These are phyloP conservation scores for Macroventuria anomochaeta DNA, from an alignment of 2,329 filamentous ascomycete genomes.

Conservation along the genomic window DNA sequence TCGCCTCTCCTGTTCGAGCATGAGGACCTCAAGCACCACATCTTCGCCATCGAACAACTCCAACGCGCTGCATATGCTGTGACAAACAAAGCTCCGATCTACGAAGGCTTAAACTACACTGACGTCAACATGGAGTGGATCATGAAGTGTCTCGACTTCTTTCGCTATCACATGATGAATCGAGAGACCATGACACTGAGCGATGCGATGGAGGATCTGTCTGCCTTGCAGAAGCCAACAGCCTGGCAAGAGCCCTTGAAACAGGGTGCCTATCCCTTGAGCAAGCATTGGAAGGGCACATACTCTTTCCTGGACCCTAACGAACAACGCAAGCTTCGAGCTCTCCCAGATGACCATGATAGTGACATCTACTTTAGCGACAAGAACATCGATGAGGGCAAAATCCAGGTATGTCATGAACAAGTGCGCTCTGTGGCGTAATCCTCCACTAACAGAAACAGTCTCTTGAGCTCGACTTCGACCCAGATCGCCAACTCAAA, in stretches of 20 bases:
- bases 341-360: constrained; percentile 28
- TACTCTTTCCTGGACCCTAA: constrained; percentile 51
- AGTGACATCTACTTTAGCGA: constrained; percentile 32
- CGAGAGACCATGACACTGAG: constrained; percentile 48
- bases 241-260: constrained; percentile 51
- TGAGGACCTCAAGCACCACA: constrained; percentile 20
- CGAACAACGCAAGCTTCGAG: constrained; percentile 26
- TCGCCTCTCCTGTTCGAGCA: constrained; percentile 40
- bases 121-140: constrained; percentile 56
- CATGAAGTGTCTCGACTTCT: constrained; percentile 60
- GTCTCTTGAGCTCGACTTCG: constrained; percentile 45
- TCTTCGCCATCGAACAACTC: constrained; percentile 52
- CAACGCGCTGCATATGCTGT: constrained; percentile 55
- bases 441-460: constrained; percentile 25
- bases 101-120: constrained; percentile 45
- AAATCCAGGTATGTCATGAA: constrained; percentile 34
- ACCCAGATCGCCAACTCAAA: constrained; percentile 22
- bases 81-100: constrained; percentile 48
- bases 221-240: constrained; percentile 49
- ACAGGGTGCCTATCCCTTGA: constrained; percentile 46
- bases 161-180: constrained; percentile 57
- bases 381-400: constrained; percentile 40
- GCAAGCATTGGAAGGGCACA: constrained; percentile 58
- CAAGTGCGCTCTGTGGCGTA: neutral
- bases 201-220: constrained; percentile 46